Evolutionary conservation across 495 filamentous ascomycete species (phyloP).

Genomic region (Aspergillus ostianus): DNA sequence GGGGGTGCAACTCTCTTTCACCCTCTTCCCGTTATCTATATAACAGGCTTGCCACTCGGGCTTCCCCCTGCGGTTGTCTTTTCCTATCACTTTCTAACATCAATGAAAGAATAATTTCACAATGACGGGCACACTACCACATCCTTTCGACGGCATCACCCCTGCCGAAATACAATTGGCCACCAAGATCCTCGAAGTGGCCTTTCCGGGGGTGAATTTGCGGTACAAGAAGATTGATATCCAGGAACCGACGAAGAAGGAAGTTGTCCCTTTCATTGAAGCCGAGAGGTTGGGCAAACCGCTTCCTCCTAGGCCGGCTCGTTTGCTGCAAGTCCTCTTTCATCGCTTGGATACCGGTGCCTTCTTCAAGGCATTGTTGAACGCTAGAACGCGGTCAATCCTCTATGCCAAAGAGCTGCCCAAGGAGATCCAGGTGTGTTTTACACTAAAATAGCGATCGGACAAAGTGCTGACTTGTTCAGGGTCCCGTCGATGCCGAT

Average conservation of each 20-base stretch:
- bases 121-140: conserved; percentile 17
- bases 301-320: conserved; percentile 31
- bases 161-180: conserved; percentile 41
- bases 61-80: not conserved
- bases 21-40: not conserved
- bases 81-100: not conserved
- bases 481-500: conserved; percentile 41
- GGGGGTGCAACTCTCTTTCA: too few relatives aligned
- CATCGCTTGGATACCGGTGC: conserved; percentile 39
- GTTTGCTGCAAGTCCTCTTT: conserved; percentile 41
- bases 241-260: conserved; percentile 39
- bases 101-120: not conserved
- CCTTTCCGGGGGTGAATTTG: conserved; percentile 33
- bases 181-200: conserved; percentile 35
- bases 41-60: not conserved
- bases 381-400: conserved; percentile 32
- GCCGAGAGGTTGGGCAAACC: conserved; percentile 36
- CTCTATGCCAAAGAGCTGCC: conserved; percentile 40
- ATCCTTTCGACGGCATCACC: conserved; percentile 44
- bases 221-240: conserved; percentile 43
- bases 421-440: conserved; percentile 36
- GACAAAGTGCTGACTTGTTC: not conserved
- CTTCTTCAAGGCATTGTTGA: conserved; percentile 38
- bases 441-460: not conserved
- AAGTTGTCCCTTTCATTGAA: conserved; percentile 39